These are phyloP conservation scores for Podospora fimiseda DNA, from an alignment of 495 filamentous ascomycete species.

Conservation along the genomic window DNA sequence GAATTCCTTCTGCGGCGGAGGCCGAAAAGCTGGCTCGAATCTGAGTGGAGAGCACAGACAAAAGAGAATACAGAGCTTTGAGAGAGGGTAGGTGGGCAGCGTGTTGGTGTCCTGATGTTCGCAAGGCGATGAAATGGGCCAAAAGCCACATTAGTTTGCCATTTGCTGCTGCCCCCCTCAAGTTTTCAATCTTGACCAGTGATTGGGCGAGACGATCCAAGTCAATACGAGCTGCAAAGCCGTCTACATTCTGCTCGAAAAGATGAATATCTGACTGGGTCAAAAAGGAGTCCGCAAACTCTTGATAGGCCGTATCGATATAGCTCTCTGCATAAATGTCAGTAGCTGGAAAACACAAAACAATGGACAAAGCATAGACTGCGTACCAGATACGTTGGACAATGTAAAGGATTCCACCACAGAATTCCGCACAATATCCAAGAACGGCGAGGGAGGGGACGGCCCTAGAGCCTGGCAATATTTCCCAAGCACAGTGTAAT, in stretches of 20 bases:
- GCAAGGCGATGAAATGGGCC: slow-evolving; percentile 72
- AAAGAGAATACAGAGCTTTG: slow-evolving; percentile 20
- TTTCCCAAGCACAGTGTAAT: slow-evolving; percentile 20
- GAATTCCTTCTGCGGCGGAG: slow-evolving; percentile 3
- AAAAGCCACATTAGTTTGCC: slow-evolving; percentile 61
- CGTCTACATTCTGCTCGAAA: slow-evolving; percentile 16
- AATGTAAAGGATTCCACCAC: slow-evolving; percentile 18
- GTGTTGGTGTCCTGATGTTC: slow-evolving; percentile 38
- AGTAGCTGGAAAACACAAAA: not conserved
- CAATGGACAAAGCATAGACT: too few species aligned
- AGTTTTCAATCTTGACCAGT: slow-evolving; percentile 7
- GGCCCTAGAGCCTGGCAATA: slow-evolving; percentile 16
- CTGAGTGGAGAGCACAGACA: slow-evolving; percentile 20
- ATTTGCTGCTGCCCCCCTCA: slow-evolving; percentile 9
- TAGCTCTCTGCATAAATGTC: slow-evolving; percentile 7
- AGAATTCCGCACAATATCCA: slow-evolving; percentile 7
- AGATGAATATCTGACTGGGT: slow-evolving; percentile 19
- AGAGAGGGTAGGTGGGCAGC: slow-evolving; percentile 14
- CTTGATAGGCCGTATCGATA: slow-evolving; percentile 25
- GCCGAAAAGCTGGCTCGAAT: slow-evolving; percentile 18
- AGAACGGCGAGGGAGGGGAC: not conserved
- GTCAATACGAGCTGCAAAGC: slow-evolving; percentile 18
- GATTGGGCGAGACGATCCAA: slow-evolving; percentile 24
- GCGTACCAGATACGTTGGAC: slow-evolving; percentile 16
- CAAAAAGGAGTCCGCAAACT: slow-evolving; percentile 34